phyloP scores from a whole-genome alignment of 1,284 basidiomycete genomes.

The Leucoagaricus sp. region DNA sequence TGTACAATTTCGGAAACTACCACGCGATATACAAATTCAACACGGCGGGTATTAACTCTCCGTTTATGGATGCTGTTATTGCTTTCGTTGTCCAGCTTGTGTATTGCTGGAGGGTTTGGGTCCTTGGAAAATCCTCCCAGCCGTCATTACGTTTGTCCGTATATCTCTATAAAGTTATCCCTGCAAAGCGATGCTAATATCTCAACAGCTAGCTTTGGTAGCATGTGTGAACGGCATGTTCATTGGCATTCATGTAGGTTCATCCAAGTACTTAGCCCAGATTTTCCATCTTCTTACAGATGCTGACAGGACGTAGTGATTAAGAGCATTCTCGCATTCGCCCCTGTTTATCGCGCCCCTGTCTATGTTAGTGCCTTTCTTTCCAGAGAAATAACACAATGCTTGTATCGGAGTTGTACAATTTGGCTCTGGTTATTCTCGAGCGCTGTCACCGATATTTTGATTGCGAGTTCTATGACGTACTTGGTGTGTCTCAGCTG shows the following conservation, averaged over 20 bases:
- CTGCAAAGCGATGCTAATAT: no score
- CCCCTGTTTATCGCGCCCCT: not conserved
- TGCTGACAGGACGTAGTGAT: not conserved
- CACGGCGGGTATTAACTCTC: not conserved
- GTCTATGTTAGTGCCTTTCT: not conserved
- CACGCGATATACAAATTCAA: not conserved
- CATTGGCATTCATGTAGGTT: not conserved
- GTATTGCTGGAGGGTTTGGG: constrained; percentile 10
- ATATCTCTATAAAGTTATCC: not conserved
- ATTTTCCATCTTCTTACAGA: not conserved
- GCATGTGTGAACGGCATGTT: not conserved
- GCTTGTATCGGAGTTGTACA: no score
- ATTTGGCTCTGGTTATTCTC: constrained; percentile 2
- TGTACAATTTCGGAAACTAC: constrained; percentile 6
- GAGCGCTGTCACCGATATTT: constrained; percentile 4
- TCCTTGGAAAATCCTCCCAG: constrained; percentile 3
- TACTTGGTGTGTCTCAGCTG: not conserved
- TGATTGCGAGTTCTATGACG: constrained; percentile 5
- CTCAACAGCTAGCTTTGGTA: not conserved
- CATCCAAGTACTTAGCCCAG: not conserved
- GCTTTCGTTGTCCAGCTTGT: constrained; percentile 7
- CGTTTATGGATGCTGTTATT: constrained; percentile 1
- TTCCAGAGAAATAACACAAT: not conserved
- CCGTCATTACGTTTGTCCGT: not conserved
- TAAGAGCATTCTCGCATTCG: not conserved